Base-by-base conservation (phyloP, 345 rosid genomes). In the Salix dunnii region DNA sequence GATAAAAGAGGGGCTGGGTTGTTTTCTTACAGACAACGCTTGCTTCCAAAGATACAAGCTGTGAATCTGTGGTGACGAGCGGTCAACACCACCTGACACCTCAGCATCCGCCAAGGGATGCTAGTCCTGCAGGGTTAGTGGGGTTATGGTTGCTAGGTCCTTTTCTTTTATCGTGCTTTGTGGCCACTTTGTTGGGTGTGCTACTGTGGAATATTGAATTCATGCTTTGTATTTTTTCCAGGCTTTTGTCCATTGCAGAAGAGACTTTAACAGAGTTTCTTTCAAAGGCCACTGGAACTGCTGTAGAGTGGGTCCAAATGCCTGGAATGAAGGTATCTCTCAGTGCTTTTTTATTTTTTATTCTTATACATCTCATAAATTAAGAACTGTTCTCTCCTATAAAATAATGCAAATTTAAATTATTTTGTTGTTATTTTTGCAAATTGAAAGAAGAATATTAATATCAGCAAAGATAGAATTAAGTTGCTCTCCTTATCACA, bases 251-350 rank as follows among this genome's bases (percentile, higher is more conserved):
- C 91, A 88, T 91, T 88, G 97, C 97, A 90, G 97, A 96, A 91
- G 98, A 96, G 85, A 91, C 97, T 90, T 91, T 96, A 94, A 90
- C 98, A 92, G 98, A 96, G 93, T 96, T 94, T 94, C 97, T 96
- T 91, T 96, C 99, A 78, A 96, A 96, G 99, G 99, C 99, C 81
- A 96, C 98, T 88, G 99, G 99, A 91, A 96, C 99, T 83, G 98
- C 99, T 84, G 96, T 96, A 69, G 99, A 96, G 97, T 96, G 99
- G 99, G 94, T 96, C 84, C 99, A 96, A 89, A 96, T 94, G 97
- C 99, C 98, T 91, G 98, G 99, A 94, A 96, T 94, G 99, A 96
- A 96, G 99, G 99, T 91, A 87, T 68, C 55, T 80, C 62, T 48
- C 38, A 33, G 42, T 36, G 43, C 69, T 48, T 62, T 75, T 76